Conservation (phyloP, 2,329 filamentous ascomycete genomes). For the Dichotomopilus funicola region DNA sequence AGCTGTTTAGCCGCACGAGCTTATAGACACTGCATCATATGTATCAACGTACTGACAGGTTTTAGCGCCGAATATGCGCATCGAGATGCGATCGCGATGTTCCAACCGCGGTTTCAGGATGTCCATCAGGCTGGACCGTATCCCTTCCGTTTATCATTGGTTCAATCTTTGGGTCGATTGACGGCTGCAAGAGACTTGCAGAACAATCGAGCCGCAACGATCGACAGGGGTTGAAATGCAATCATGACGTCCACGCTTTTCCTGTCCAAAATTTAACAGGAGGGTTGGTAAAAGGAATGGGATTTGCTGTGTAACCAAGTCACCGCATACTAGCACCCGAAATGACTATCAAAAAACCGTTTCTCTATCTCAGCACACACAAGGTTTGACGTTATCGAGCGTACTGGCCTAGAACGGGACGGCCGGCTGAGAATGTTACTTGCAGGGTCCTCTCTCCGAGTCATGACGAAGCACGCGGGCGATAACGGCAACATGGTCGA, state of each 20-base stretch:
- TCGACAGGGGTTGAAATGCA: neutral
- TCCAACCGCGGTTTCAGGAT: neutral
- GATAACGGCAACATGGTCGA: neutral
- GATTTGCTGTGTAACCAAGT: no score
- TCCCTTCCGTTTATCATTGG: neutral
- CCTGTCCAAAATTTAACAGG: neutral
- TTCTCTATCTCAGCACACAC: no score
- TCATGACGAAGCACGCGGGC: neutral
- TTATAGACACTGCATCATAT: constrained; percentile 1
- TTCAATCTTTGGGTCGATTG: neutral
- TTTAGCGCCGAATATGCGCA: neutral
- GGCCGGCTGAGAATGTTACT: neutral
- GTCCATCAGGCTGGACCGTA: neutral
- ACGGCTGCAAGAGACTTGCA: neutral
- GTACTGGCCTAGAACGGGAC: no score
- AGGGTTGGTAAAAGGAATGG: no score
- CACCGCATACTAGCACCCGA: no score
- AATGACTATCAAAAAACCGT: no score
- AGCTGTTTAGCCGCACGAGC: no score
- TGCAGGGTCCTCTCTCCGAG: neutral
- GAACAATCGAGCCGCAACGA: neutral
- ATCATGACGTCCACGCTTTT: neutral
- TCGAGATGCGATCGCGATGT: no score
- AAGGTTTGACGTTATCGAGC: no score
- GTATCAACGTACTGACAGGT: neutral